These are phyloP conservation scores for Tulasnella sp. DNA, from an alignment of 768 basidiomycete genomes.

Conservation along the genomic window DNA sequence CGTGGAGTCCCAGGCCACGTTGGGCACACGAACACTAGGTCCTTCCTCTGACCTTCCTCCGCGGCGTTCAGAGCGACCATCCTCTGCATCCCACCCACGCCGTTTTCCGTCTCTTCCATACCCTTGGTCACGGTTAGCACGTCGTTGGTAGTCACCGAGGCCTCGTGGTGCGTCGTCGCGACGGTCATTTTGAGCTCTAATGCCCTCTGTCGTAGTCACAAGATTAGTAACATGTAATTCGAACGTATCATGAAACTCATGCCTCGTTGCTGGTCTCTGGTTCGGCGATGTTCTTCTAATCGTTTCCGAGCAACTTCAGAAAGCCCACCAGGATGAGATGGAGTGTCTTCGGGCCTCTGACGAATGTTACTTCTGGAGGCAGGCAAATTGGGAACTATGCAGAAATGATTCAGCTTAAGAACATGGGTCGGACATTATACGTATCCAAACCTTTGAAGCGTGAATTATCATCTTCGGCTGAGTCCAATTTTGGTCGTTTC, in stretches of 20 bases:
- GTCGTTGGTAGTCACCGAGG: conserved; percentile 85
- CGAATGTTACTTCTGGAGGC: conserved; percentile 44
- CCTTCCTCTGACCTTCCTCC: conserved; percentile 41
- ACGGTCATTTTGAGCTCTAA: conserved; percentile 45
- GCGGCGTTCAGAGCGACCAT: conserved; percentile 44
- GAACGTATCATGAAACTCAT: conserved; percentile 11
- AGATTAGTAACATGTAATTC: neutral
- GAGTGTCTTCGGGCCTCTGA: conserved; percentile 78
- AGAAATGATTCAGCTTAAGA: neutral
- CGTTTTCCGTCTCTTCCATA: conserved; percentile 28
- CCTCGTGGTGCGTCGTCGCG: conserved; percentile 53
- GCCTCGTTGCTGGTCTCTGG: conserved; percentile 61
- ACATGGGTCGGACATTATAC: neutral
- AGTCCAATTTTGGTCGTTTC: conserved; percentile 49
- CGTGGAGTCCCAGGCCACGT: conserved; percentile 90
- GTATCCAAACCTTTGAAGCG: conserved; percentile 68
- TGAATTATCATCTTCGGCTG: conserved; percentile 42
- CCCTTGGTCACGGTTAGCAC: conserved; percentile 65
- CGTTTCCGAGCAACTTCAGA: conserved; percentile 57
- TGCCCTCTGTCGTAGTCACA: conserved; percentile 45
- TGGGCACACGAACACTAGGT: conserved; percentile 80
- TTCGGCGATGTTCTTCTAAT: conserved; percentile 65
- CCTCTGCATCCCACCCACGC: conserved; percentile 31
- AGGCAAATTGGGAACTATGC: conserved; percentile 67
- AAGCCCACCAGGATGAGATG: conserved; percentile 83